A percentile compares a stretch with the other conserved stretches of the same genome.
phyloP scores from a whole-genome alignment of 176 grass and related monocot genomes.

The Rhynchospora pubera region DNA sequence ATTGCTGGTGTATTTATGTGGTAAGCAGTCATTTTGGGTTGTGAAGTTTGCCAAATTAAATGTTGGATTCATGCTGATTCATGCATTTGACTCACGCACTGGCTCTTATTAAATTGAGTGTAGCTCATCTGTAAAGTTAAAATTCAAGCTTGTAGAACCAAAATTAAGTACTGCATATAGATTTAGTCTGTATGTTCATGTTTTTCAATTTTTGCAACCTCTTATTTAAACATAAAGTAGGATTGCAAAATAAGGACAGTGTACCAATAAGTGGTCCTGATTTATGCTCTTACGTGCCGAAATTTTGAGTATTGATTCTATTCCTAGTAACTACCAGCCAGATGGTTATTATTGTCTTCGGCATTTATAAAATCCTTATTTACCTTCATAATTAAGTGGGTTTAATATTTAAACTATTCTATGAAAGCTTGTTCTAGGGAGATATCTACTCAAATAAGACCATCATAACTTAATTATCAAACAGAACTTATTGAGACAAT shows the following conservation, averaged over 20 bases:
- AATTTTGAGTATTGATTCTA: no score
- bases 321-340: no score
- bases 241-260: constrained; percentile 2
- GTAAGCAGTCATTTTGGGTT: neutral
- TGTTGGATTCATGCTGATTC: constrained; percentile 1
- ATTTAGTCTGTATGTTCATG: neutral
- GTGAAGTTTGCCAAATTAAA: neutral
- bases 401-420: no score
- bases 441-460: no score
- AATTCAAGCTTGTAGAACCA: neutral
- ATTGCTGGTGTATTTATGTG: neutral
- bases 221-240: neutral
- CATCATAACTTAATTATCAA: no score
- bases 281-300: no score
- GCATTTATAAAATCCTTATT: no score
- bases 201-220: neutral
- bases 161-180: neutral
- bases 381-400: no score
- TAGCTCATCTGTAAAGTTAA: constrained; percentile 10
- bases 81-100: neutral
- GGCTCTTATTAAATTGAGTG: neutral
- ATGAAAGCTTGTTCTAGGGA: no score
- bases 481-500: no score
- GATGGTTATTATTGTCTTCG: no score
- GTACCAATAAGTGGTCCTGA: neutral